These are phyloP conservation scores for Coleophoma cylindrospora DNA, from an alignment of 2,329 filamentous ascomycete genomes.

Conservation along the genomic window DNA sequence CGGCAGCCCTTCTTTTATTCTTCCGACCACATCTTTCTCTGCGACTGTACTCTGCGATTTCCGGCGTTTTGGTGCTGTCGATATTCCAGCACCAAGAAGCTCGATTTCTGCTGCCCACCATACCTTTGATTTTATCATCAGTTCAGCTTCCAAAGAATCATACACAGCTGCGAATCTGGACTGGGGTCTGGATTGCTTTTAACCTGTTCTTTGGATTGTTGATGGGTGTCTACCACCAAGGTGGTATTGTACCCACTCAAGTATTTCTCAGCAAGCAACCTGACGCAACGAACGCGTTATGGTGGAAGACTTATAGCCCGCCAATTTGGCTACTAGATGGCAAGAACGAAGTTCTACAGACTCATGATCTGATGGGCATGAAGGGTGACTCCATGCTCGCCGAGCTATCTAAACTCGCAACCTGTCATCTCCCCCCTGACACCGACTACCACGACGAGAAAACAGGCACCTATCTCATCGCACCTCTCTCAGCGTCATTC, in stretches of 20 bases:
- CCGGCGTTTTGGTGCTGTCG: conserved; percentile 65
- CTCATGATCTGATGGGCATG: conserved; percentile 71
- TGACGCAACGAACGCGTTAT: conserved; percentile 61
- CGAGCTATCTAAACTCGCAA: conserved; percentile 52
- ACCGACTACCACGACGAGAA: conserved; percentile 52
- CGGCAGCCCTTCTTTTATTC: conserved; percentile 58
- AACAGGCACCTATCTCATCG: conserved; percentile 65
- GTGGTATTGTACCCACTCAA: conserved; percentile 70
- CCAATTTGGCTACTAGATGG: conserved; percentile 76
- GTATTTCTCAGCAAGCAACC: conserved; percentile 65
- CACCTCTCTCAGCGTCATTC: conserved; percentile 67
- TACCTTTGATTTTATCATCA: conserved; percentile 73
- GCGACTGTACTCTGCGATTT: conserved; percentile 68
- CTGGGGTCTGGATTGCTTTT: conserved; percentile 61
- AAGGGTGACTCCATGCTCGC: conserved; percentile 54
- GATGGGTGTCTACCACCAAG: conserved; percentile 81
- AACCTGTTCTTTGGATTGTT: conserved; percentile 63
- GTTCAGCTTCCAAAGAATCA: conserved; percentile 58
- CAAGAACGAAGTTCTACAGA: conserved; percentile 67
- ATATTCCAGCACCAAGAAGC: conserved; percentile 77
- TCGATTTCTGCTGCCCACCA: conserved; percentile 69
- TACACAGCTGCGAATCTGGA: conserved; percentile 47
- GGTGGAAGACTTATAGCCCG: conserved; percentile 85
- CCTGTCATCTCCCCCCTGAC: conserved; percentile 54
- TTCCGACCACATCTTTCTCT: conserved; percentile 51